phyloP scores from a whole-genome alignment of 495 filamentous ascomycete species.

The Entonaema liquescens region DNA sequence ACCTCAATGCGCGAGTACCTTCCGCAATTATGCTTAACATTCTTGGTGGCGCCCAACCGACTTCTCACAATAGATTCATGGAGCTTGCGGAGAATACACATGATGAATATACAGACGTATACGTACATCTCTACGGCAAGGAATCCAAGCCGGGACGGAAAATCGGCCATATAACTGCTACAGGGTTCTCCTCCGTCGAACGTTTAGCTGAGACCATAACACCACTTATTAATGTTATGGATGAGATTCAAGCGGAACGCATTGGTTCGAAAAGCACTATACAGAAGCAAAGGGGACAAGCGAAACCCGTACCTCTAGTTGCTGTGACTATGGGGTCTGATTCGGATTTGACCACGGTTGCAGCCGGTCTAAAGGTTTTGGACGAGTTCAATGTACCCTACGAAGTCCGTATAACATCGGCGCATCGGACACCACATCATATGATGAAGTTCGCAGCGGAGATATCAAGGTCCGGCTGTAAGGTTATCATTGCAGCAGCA shows the following conservation, averaged over 20 bases:
- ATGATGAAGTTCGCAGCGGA: conserved; percentile 80
- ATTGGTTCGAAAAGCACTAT: conserved; percentile 45
- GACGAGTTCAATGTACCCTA: conserved; percentile 77
- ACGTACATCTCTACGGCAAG: conserved; percentile 92
- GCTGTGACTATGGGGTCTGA: conserved; percentile 96
- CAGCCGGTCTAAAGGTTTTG: conserved; percentile 79
- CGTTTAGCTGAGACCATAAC: conserved; percentile 76
- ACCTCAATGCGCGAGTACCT: conserved; percentile 65
- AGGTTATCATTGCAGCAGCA: conserved; percentile 94
- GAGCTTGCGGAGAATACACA: conserved; percentile 68
- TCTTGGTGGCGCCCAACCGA: conserved; percentile 75
- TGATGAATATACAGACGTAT: conserved; percentile 56
- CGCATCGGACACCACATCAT: conserved; percentile 85
- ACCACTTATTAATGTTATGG: conserved; percentile 69
- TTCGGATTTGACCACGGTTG: conserved; percentile 84
- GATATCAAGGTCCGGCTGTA: conserved; percentile 74
- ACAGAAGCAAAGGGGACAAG: conserved; percentile 20
- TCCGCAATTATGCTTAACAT: conserved; percentile 96
- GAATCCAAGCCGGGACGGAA: conserved; percentile 85
- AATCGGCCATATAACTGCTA: conserved; percentile 92
- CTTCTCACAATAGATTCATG: conserved; percentile 75
- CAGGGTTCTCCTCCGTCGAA: conserved; percentile 68
- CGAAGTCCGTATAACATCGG: conserved; percentile 86
- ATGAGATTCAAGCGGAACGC: conserved; percentile 71
- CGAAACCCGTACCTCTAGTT: conserved; percentile 65